phyloP scores from a whole-genome alignment of 2,329 filamentous ascomycete genomes.

The Botryotinia globosa region DNA sequence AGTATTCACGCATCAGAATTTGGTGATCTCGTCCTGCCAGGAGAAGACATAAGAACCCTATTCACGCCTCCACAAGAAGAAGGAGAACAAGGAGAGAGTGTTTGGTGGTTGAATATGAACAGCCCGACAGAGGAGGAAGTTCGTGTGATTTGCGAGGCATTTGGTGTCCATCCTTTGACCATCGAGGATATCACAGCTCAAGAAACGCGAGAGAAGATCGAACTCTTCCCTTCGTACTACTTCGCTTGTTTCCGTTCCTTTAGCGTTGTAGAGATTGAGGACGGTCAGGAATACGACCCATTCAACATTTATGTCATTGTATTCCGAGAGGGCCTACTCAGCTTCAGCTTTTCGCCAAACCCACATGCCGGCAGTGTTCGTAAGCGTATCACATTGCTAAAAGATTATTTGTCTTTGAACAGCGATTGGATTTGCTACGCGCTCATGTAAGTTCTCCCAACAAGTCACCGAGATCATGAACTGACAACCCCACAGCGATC shows the following conservation, averaged over 20 bases:
- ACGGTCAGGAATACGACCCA: conserved; percentile 82
- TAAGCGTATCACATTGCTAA: conserved; percentile 85
- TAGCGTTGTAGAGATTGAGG: conserved; percentile 71
- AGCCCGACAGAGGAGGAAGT: conserved; percentile 88
- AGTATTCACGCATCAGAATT: conserved; percentile 90
- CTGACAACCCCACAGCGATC: conserved; percentile 58
- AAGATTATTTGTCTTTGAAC: conserved; percentile 91
- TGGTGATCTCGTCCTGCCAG: conserved; percentile 82
- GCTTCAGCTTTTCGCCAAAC: conserved; percentile 89
- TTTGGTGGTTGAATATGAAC: conserved; percentile 98
- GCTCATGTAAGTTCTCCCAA: conserved; percentile 67
- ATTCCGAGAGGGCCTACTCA: conserved; percentile 90
- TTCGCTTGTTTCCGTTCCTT: conserved; percentile 98
- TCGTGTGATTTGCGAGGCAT: conserved; percentile 84
- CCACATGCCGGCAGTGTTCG: conserved; percentile 85
- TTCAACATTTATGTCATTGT: conserved; percentile 97
- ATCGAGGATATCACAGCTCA: conserved; percentile 95
- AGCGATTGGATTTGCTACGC: conserved; percentile 99
- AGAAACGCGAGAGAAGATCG: conserved; percentile 96
- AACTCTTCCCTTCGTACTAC: conserved; percentile 96
- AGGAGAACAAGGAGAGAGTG: conserved; percentile 65
- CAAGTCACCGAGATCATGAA: background rate
- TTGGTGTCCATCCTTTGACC: conserved; percentile 91
- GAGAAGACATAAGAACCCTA: conserved; percentile 83
- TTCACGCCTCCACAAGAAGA: conserved; percentile 69